Base-by-base conservation (phyloP, 2,329 filamentous ascomycete genomes). In the Verticillium zaregamsianum region DNA sequence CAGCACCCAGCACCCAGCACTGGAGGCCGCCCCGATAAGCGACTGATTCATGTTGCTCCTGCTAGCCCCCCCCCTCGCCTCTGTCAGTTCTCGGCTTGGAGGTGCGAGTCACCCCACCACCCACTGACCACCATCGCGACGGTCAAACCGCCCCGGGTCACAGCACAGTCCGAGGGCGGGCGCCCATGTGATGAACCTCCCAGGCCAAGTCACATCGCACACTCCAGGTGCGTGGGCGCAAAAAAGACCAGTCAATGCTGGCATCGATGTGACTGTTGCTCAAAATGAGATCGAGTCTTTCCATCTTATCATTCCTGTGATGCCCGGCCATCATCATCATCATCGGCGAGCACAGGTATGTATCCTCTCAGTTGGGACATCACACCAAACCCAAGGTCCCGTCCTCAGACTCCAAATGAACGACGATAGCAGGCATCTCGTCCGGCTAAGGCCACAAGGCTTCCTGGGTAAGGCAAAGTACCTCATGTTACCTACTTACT, bases 81-180 rank as follows among this genome's bases (percentile, higher is more conserved):
- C 20, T 49, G 45, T 49, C 45, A 49, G 45, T 49, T 49, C 45
- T 49, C 45, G 45, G 45, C 11, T 49, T n/a, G 9, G 7, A 49
- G 45, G 45, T 23, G 20, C 45, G 45, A 49, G 45, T 49, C 45
- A 49, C 45, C 28, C 28, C 28, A 28, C 28, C 28, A 28, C 28
- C 4, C 45, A 49, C 45, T 49, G 17, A 49, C 20, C n/a, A 11
- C 45, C 9, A 12, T 49, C 45, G 12, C 45, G 45, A 49, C 45
- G 45, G 45, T 62, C 63, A 59, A 63, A 63, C 59, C 63, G 52
- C 58, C 31, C 25, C 55, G 28, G 35, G 63, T 65, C 63, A 65
- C 63, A 63, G 63, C 63, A 40, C 40, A 56, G 62, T 63, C 63
- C 63, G 63, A 65, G 63, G 62, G 40, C 61, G 17, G 35, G 23